Base-by-base conservation (phyloP, 2,329 filamentous ascomycete species). In the Penicillium sp. region DNA sequence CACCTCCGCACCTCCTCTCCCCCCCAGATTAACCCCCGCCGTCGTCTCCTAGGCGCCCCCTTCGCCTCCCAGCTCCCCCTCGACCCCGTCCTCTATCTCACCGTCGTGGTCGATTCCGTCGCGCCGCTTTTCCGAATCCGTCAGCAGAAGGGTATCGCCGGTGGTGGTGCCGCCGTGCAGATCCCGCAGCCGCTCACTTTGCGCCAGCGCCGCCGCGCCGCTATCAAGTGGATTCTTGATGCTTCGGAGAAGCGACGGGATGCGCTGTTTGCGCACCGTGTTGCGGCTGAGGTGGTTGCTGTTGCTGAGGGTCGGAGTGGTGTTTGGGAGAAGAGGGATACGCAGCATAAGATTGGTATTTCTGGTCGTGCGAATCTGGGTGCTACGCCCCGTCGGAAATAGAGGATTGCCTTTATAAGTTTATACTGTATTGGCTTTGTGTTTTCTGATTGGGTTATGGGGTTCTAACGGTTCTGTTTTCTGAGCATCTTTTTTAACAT, bases 191-290 rank as follows among this genome's bases (percentile, higher is more conserved):
- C 93, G 1, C 77, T 97, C 16, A 76, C 78, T 1, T 73, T 86
- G 55, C 80, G 89, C 53, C 87, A 95, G 69, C 80, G 92, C 55
- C 79, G 92, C 59, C 80, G 91, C 47, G 78, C 78, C 42, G 91
- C 92, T 2, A 86, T 96, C 58, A 76, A 81, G 69, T 99, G 93
- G 93, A 95, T 99, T 60, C 72, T 97, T 50, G 85, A 89, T 55
- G 80, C 83, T n/a, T 88, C 89, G 33, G 81, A 82, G 55, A 93
- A 90, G 78, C 85, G 87, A 73, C 82, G 80, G 55, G 87, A 84
- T 56, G 80, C 80, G 55, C 83, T 84, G 69, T 87, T 95, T 64
- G 86, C 89, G 10, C 78, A 86, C 61, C 80, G 88, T 47, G 80
- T 97, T 54, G 90, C 89, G 1, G 86, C 92, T 66, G 92, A 96